Conservation (phyloP, 805 yeast genomes). For the Saturnispora sanitii region DNA sequence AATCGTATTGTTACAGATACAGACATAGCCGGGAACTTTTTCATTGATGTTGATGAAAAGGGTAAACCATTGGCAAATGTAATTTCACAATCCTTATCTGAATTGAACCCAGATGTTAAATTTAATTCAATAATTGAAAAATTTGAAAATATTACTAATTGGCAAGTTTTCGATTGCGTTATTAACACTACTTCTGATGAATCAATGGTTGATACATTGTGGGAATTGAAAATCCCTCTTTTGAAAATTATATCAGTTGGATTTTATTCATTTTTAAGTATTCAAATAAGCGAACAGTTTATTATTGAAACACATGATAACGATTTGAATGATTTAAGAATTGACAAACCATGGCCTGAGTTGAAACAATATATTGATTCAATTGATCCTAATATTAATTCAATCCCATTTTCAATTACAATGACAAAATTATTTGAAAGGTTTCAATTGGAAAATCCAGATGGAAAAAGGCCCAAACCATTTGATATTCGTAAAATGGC, state of each 20-base stretch:
- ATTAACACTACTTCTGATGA: slow-evolving; percentile 27
- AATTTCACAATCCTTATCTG: slow-evolving; percentile 34
- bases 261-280: slow-evolving; percentile 51
- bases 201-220: slow-evolving; percentile 23
- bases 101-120: slow-evolving; percentile 51
- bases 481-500: slow-evolving; percentile 14
- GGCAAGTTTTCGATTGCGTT: slow-evolving; percentile 42
- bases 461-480: slow-evolving; percentile 13
- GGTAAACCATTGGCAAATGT: slow-evolving; percentile 34
- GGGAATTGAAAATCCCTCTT: slow-evolving; percentile 42
- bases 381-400: slow-evolving; percentile 41
- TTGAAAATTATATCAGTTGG: slow-evolving; percentile 46
- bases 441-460: slow-evolving; percentile 27
- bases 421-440: slow-evolving; percentile 42
- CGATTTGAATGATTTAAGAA: slow-evolving; percentile 51
- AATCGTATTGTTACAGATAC: slow-evolving; percentile 27
- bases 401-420: slow-evolving; percentile 63
- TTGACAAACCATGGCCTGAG: slow-evolving; percentile 67
- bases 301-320: slow-evolving; percentile 65
- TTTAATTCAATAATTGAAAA: slow-evolving; percentile 25
- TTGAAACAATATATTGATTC: slow-evolving; percentile 40
- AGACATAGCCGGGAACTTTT: slow-evolving; percentile 55
- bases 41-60: slow-evolving; percentile 36
- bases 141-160: slow-evolving; percentile 18
- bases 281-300: slow-evolving; percentile 48